Conservation (phyloP, 2,329 filamentous ascomycete species). For the Phialophora verrucosa region DNA sequence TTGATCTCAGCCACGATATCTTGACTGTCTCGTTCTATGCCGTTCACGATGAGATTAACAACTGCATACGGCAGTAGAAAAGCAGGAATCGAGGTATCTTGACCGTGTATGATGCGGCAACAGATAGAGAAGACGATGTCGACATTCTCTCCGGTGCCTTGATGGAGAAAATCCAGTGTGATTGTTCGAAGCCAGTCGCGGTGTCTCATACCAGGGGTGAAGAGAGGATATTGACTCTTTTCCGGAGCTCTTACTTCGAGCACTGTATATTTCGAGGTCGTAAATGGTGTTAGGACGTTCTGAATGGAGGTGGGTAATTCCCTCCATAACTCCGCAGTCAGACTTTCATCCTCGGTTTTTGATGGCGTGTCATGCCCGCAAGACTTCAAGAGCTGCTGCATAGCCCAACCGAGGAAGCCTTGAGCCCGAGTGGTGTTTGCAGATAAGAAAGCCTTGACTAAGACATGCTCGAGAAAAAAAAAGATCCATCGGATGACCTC, state of each 20-base stretch:
- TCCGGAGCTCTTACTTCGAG: slow-evolving; percentile 49
- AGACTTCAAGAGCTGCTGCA: slow-evolving; percentile 85
- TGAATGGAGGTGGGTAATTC: slow-evolving; percentile 76
- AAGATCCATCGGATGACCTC: slow-evolving; percentile 87
- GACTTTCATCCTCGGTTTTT: slow-evolving; percentile 20
- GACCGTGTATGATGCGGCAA: slow-evolving; percentile 79
- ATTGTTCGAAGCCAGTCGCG: slow-evolving; percentile 81
- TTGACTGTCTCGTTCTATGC: slow-evolving; percentile 65
- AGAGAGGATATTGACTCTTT: slow-evolving; percentile 75
- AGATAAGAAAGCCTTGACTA: slow-evolving; percentile 90
- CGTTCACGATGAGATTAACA: slow-evolving; percentile 79
- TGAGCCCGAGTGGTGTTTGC: slow-evolving; percentile 86
- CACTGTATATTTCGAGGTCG: slow-evolving; percentile 81
- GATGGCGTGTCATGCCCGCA: slow-evolving; percentile 66
- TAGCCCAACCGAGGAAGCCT: slow-evolving; percentile 89
- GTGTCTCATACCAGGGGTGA: slow-evolving; percentile 67
- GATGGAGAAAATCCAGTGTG: slow-evolving; percentile 80
- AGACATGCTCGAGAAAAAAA: slow-evolving; percentile 81
- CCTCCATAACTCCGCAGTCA: slow-evolving; percentile 61
- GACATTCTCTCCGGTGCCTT: slow-evolving; percentile 74
- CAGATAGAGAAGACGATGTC: slow-evolving; percentile 80
- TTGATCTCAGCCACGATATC: slow-evolving; percentile 76
- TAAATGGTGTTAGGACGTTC: slow-evolving; percentile 84
- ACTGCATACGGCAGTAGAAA: slow-evolving; percentile 89
- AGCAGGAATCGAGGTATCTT: slow-evolving; percentile 82